Conservation (phyloP, 129 eudicot species). For the carrot (Daucus carota) region DH1_v3.0 NC_030384.2:49488001-49488500, state of each 20-base stretch:
- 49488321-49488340: too few relatives aligned
- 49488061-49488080: slow-evolving; percentile 58
- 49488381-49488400: too few relatives aligned
- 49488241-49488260: not conserved
- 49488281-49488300: too few relatives aligned
- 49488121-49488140: slow-evolving; percentile 45
- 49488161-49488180: slow-evolving; percentile 68
- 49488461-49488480: not conserved
- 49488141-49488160: slow-evolving; percentile 82
- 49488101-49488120: slow-evolving; percentile 56
- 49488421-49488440: too few relatives aligned
- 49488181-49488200: slow-evolving; percentile 47
- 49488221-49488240: not conserved
- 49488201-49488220: slow-evolving; percentile 33
- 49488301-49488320: too few relatives aligned
- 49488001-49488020: slow-evolving; percentile 15
- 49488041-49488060: slow-evolving; percentile 42
- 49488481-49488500: not conserved
- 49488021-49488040: slow-evolving; percentile 26
- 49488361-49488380: too few relatives aligned
- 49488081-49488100: slow-evolving; percentile 91
- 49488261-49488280: too few relatives aligned
- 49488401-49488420: too few relatives aligned
- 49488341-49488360: too few relatives aligned
- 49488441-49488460: too few relatives aligned